Base-by-base conservation (phyloP, 1,139 yeast genomes). In the Torulaspora pretoriensis region DNA sequence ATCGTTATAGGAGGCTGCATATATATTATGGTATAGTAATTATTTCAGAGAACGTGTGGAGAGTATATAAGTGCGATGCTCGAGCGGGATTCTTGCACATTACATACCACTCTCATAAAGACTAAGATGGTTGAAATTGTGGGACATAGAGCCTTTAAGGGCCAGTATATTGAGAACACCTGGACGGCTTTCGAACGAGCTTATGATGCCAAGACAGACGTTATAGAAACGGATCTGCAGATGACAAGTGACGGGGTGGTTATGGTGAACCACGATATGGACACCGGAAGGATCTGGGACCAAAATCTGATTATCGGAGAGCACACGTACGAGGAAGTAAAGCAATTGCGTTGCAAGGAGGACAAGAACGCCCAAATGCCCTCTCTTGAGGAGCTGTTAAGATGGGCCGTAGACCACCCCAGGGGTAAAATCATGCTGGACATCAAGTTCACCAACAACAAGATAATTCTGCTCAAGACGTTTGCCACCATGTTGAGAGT, bases 191-290 rank as follows among this genome's bases (percentile, higher is more conserved):
- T 87, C 64, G 69, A 77, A 14, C 80, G 81, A 43, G 94, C 96
- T 17, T 75, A 74, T 40, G 78, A 74, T 13, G 73, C 78, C 14
- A 92, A 92, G 0, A 89, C 86, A 23, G 75, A 77, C 16, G 75
- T 80, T 8, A 74, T 92, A 32, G 97, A 90, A 63, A 83, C 95
- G 2, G 96, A 92, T 63, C 71, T 90, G 38, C 96, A 90, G 71
- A 70, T 88, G 45, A 73, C 94, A 2, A 66, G 68, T 5, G 98
- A 92, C 64, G 79, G 82, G 9, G 76, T 77, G 3, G 73, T 88
- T 23, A 85, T 90, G 4, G 76, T 92, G 25, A 78, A 85, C 39
- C 98, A 92, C 64, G 73, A 71, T 42, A 51, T 61, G 1, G 51
- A 50, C 25, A 69, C 74, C 0, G 69, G 64, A 0, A 56, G 74